phyloP scores from a whole-genome alignment of 2,329 filamentous ascomycete genomes.

The Scedosporium dehoogii region DNA sequence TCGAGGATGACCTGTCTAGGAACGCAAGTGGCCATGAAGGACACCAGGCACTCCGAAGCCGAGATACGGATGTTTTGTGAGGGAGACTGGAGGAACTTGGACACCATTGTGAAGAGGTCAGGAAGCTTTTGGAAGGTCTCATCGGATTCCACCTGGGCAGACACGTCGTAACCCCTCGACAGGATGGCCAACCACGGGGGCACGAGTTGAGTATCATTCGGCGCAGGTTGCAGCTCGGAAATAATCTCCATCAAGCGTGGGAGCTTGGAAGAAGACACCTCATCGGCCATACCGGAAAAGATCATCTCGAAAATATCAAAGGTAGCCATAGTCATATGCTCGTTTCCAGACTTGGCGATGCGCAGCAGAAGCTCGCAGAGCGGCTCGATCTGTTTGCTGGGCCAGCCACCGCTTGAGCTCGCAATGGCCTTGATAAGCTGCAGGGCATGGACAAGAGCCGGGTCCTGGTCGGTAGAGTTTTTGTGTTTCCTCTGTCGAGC shows the following conservation, averaged over 20 bases:
- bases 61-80: constrained; percentile 92
- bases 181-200: constrained; percentile 96
- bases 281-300: constrained; percentile 81
- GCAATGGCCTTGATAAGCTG: constrained; percentile 89
- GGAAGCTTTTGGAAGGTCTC: constrained; percentile 89
- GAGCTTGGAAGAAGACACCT: constrained; percentile 80
- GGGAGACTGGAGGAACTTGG: constrained; percentile 72
- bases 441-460: constrained; percentile 79
- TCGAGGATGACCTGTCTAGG: constrained; percentile 75
- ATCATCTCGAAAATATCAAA: constrained; percentile 98
- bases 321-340: constrained; percentile 91
- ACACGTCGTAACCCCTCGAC: constrained; percentile 88
- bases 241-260: constrained; percentile 86
- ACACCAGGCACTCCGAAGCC: constrained; percentile 88
- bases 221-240: constrained; percentile 77
- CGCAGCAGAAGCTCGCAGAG: constrained; percentile 81
- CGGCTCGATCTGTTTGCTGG: constrained; percentile 87
- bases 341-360: constrained; percentile 83
- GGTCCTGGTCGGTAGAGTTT: constrained; percentile 57
- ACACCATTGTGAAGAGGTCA: constrained; percentile 70
- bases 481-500: constrained; percentile 58
- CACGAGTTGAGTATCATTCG: constrained; percentile 88
- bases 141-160: constrained; percentile 76
- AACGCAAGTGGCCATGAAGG: constrained; percentile 83
- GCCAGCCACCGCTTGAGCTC: constrained; percentile 83